Conservation (phyloP, 2,329 filamentous ascomycete genomes). For the Lasiodiplodia theobromae region DNA sequence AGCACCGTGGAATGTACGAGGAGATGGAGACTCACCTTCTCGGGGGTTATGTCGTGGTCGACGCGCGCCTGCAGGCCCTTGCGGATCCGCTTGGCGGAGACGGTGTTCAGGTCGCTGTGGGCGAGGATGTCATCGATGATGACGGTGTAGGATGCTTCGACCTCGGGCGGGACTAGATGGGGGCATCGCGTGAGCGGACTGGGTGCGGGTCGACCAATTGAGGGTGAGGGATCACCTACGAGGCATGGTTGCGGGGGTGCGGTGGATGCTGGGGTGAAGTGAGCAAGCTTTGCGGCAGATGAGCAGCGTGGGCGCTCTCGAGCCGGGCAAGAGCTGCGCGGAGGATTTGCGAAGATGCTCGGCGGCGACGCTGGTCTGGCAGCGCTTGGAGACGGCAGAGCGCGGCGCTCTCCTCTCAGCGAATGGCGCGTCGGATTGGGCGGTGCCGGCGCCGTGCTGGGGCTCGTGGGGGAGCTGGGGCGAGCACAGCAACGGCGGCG, state of each 20-base stretch:
- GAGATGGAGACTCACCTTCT: constrained; percentile 59
- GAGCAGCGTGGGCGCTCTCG: neutral
- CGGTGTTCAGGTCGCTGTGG: constrained; percentile 67
- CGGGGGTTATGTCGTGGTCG: constrained; percentile 66
- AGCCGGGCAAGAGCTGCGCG: constrained; percentile 14
- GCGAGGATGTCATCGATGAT: constrained; percentile 70
- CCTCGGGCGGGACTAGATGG: constrained; percentile 56
- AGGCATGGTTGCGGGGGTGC: constrained; percentile 30
- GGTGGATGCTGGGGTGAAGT: neutral
- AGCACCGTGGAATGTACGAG: neutral
- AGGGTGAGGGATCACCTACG: constrained; percentile 25
- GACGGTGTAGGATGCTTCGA: constrained; percentile 58
- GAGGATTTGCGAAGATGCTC: constrained; percentile 19
- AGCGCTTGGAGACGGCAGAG: constrained; percentile 15
- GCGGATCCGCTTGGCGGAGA: constrained; percentile 71
- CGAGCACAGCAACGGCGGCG: constrained; percentile 2
- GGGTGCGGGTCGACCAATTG: constrained; percentile 24
- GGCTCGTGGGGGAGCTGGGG: neutral
- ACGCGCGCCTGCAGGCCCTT: constrained; percentile 67
- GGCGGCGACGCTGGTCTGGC: constrained; percentile 6
- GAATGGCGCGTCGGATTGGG: constrained; percentile 21
- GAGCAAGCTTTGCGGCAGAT: neutral
- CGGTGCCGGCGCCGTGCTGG: constrained; percentile 3
- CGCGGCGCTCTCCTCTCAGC: constrained; percentile 15
- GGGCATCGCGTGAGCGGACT: constrained; percentile 8